phyloP scores from a whole-genome alignment of 805 yeast species.

The Starmerella lactis-condensi region DNA sequence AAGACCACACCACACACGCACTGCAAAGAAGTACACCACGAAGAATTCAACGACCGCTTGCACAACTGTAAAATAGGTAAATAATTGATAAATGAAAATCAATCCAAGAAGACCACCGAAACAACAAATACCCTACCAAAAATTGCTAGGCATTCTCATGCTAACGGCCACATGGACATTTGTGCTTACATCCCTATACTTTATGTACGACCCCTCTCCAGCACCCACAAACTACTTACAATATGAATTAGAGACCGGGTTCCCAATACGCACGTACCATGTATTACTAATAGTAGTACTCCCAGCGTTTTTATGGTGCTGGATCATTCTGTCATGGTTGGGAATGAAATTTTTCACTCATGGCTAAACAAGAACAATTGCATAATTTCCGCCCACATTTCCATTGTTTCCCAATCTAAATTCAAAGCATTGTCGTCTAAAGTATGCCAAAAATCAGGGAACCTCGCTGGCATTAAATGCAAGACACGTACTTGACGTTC shows the following conservation, averaged over 20 bases:
- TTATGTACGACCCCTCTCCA: slow-evolving; percentile 1
- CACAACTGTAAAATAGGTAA: too few relatives aligned
- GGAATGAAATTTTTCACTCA: slow-evolving; percentile 68
- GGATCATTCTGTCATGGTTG: slow-evolving; percentile 62
- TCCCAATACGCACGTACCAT: slow-evolving; percentile 27
- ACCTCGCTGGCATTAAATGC: slow-evolving; percentile 35
- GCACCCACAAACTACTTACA: slow-evolving; percentile 4
- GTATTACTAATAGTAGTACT: slow-evolving; percentile 21
- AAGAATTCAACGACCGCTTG: too few relatives aligned
- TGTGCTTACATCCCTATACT: slow-evolving; percentile 4
- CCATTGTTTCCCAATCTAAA: slow-evolving; percentile 26
- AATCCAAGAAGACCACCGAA: slow-evolving; percentile 13
- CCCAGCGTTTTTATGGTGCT: slow-evolving; percentile 34
- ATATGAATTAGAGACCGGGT: slow-evolving; percentile 20
- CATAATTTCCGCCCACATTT: slow-evolving; percentile 31
- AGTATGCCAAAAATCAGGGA: slow-evolving; percentile 39
- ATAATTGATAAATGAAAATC: slow-evolving; percentile 14
- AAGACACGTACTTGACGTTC: slow-evolving; percentile 30
- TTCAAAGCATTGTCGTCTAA: slow-evolving; percentile 29
- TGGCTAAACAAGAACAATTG: slow-evolving; percentile 32
- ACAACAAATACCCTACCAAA: slow-evolving; percentile 5
- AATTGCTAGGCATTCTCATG: slow-evolving; percentile 6
- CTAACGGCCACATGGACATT: slow-evolving; percentile 9
- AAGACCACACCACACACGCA: too few relatives aligned
- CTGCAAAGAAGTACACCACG: too few relatives aligned